phyloP scores from a whole-genome alignment of 768 basidiomycete genomes.

The Kwoniella mangroviensis region DNA sequence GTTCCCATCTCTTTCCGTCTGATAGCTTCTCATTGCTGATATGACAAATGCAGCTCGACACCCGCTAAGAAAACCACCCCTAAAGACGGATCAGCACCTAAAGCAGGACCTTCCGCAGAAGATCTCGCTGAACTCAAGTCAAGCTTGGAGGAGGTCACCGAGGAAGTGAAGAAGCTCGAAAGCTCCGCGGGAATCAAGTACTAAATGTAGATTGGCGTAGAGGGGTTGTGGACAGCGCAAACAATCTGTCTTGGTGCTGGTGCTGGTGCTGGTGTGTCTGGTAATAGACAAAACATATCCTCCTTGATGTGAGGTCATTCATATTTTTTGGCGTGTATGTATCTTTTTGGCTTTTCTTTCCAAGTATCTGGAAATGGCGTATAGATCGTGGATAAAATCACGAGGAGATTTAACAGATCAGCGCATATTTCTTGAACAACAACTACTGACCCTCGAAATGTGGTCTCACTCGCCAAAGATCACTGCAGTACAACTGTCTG shows the following conservation, averaged over 20 bases:
- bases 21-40: background rate
- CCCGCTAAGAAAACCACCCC: slow-evolving; percentile 45
- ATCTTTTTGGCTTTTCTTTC: slow-evolving; percentile 1
- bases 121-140: slow-evolving; percentile 76
- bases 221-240: background rate
- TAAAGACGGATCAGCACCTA: slow-evolving; percentile 48
- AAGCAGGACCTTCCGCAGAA: slow-evolving; percentile 60
- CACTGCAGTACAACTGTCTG: no score
- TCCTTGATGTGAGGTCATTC: background rate
- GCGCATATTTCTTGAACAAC: no score
- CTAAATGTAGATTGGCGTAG: slow-evolving; percentile 12
- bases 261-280: background rate
- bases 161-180: slow-evolving; percentile 71
- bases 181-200: slow-evolving; percentile 28
- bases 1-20: background rate
- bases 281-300: background rate
- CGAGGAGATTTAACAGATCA: no score
- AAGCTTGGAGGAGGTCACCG: slow-evolving; percentile 80
- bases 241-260: background rate
- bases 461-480: no score
- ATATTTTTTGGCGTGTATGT: slow-evolving; percentile 19
- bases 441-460: no score
- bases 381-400: no score
- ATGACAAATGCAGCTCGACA: slow-evolving; percentile 32
- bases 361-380: background rate